Percentiles rank a stretch among this genome's conserved stretches.
Evolutionary conservation across 2,329 filamentous ascomycete species (phyloP).

Genomic region (Daldinia sp.): DNA sequence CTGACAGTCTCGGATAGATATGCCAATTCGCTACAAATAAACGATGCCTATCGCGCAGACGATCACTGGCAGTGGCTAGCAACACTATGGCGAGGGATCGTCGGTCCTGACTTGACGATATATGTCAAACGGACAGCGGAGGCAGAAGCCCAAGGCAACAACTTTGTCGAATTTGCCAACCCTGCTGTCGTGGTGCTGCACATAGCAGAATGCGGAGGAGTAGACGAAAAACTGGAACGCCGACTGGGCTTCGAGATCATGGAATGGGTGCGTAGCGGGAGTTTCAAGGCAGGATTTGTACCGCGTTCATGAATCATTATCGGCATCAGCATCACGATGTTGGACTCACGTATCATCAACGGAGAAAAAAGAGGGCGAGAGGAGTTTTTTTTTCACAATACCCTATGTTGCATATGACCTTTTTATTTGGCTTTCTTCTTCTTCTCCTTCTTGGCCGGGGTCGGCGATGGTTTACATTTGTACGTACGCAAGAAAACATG

Average conservation of each 20-base stretch:
- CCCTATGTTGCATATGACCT: neutral
- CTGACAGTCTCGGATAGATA: slow-evolving; percentile 80
- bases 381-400: neutral
- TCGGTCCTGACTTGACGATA: slow-evolving; percentile 81
- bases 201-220: slow-evolving; percentile 52
- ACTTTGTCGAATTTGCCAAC: slow-evolving; percentile 66
- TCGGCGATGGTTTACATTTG: neutral
- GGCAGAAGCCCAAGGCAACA: slow-evolving; percentile 39
- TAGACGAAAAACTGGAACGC: slow-evolving; percentile 75
- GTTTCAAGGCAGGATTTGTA: slow-evolving; percentile 48
- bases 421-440: neutral
- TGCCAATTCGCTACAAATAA: slow-evolving; percentile 76
- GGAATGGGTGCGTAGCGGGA: slow-evolving; percentile 72
- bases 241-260: slow-evolving; percentile 86
- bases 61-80: slow-evolving; percentile 99
- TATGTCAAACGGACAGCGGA: slow-evolving; percentile 60
- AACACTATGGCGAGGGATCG: slow-evolving; percentile 86
- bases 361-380: neutral
- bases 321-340: neutral
- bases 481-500: slow-evolving; percentile 1
- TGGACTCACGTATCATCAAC: neutral
- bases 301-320: neutral
- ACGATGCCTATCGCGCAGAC: slow-evolving; percentile 78
- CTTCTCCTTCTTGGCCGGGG: too few species aligned
- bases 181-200: slow-evolving; percentile 64